phyloP scores from a whole-genome alignment of 2,329 filamentous ascomycete genomes.

The Xylariaceae sp. region DNA sequence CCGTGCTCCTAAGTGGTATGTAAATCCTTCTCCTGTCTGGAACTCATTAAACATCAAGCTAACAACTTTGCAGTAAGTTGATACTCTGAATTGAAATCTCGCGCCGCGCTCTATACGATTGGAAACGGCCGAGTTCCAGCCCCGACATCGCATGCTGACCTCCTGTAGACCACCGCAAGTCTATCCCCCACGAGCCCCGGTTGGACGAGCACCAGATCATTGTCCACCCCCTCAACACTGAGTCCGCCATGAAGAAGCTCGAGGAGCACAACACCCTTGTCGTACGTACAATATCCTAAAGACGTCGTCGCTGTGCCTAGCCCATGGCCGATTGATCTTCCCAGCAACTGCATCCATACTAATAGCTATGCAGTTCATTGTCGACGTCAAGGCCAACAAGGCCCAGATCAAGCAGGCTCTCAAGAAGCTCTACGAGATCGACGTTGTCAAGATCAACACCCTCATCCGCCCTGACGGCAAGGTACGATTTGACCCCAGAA shows the following conservation, averaged over 20 bases:
- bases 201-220: slow-evolving; percentile 98
- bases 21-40: neutral
- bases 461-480: slow-evolving; percentile 61
- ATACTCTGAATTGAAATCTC: neutral
- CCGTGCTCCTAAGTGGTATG: slow-evolving; percentile 17
- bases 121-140: neutral
- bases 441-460: slow-evolving; percentile 98
- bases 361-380: slow-evolving; percentile 59
- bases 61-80: slow-evolving; percentile 10
- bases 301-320: neutral
- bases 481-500: slow-evolving; percentile 1
- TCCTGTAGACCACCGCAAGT: slow-evolving; percentile 81
- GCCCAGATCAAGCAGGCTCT: slow-evolving; percentile 96
- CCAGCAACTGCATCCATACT: slow-evolving; percentile 13
- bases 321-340: too few species aligned
- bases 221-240: slow-evolving; percentile 97
- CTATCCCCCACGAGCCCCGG: slow-evolving; percentile 79
- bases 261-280: slow-evolving; percentile 98
- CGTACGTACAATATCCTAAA: slow-evolving; percentile 5
- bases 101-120: neutral
- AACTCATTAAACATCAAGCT: neutral
- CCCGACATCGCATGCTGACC: slow-evolving; percentile 1
- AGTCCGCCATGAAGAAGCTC: slow-evolving; percentile 99
- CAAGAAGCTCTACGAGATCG: slow-evolving; percentile 99
- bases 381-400: slow-evolving; percentile 98